Percentiles rank a stretch among this genome's conserved stretches.
Conservation (phyloP, 2,329 filamentous ascomycete genomes). For the Arthrobotrys iridis region DNA sequence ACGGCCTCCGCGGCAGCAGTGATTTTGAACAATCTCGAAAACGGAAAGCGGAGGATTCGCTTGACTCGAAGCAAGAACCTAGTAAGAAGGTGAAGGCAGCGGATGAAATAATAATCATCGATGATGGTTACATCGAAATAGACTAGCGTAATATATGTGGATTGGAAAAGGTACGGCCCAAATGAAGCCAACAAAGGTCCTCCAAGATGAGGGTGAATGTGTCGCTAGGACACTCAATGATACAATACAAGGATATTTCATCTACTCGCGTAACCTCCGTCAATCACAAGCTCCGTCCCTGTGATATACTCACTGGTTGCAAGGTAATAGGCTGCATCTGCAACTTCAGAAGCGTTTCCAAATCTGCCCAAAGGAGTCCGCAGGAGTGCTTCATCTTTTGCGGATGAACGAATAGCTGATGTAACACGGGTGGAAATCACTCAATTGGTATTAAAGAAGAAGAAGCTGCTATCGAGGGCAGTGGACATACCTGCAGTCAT, state of each 20-base stretch:
- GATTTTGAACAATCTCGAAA: constrained; percentile 37
- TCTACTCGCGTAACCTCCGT: constrained; percentile 74
- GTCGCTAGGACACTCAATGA: background rate
- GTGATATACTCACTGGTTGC: constrained; percentile 82
- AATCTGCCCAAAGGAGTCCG: constrained; percentile 74
- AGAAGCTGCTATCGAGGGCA: background rate
- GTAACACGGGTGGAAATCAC: background rate
- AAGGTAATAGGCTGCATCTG: constrained; percentile 82
- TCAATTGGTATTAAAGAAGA: background rate
- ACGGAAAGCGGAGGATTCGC: constrained; percentile 42
- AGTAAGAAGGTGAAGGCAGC: constrained; percentile 44
- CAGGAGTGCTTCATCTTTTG: constrained; percentile 59
- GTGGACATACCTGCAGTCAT: constrained; percentile 75
- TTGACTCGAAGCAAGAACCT: constrained; percentile 24
- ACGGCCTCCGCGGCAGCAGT: background rate
- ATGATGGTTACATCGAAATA: constrained; percentile 71
- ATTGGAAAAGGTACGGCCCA: background rate
- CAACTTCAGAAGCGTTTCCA: constrained; percentile 75
- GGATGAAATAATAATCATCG: constrained; percentile 55
- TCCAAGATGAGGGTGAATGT: background rate
- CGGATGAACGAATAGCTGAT: constrained; percentile 1
- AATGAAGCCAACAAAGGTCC: too few relatives aligned
- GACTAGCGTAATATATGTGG: constrained; percentile 61
- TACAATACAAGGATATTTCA: background rate
- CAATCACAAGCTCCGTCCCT: constrained; percentile 85